Evolutionary conservation across 2,329 filamentous ascomycete genomes (phyloP), one percentile per base, ranked within the genome.

Genomic region (Alternaria metachromatica): DNA sequence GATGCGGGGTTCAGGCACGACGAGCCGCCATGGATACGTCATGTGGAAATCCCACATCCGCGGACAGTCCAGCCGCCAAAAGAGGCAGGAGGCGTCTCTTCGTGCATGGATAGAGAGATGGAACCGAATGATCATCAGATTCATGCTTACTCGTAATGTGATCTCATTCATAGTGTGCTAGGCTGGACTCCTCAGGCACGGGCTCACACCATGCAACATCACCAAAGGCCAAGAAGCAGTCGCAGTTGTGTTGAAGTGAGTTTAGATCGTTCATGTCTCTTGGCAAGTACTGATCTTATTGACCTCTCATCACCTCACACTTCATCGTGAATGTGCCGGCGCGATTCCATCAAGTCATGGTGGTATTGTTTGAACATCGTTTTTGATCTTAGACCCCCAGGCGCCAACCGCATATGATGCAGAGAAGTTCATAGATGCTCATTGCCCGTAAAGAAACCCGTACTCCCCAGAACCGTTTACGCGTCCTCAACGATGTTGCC

Each of bases 401-500:
- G 76, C 77, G 76, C 78, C 78, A 69, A 73, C 77, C 73, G 70
- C 76, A 74, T 77, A 69, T 72, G 72, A 78, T 80, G 77, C 76
- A 79, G 75, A 78, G 72, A 80, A 76, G 76, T 76, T 76, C 76
- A 76, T 78, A 76, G 70, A 77, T 75, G 76, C 74, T 76, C 76
- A 76, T 78, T 79, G 76, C 76, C 77, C 76, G 70, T 76, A 79
- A 79, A 76, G 75, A 79, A 79, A 80, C 70, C 77, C 75, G 63
- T 74, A 77, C 71, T 73, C 74, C 75, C 65, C 59, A 64, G 60
- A 68, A 69, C 72, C 71, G 66, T 67, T 71, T 75, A 79, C 58
- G 69, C 66, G 73, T 87, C 90, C 81, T 93, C 91, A 76, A 88
- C 87, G 80, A 99, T 90, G 91, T 98, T 97, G 85, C 92, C 92